phyloP scores from a whole-genome alignment of 2,329 filamentous ascomycete species.

The Albifimbria verrucaria region DNA sequence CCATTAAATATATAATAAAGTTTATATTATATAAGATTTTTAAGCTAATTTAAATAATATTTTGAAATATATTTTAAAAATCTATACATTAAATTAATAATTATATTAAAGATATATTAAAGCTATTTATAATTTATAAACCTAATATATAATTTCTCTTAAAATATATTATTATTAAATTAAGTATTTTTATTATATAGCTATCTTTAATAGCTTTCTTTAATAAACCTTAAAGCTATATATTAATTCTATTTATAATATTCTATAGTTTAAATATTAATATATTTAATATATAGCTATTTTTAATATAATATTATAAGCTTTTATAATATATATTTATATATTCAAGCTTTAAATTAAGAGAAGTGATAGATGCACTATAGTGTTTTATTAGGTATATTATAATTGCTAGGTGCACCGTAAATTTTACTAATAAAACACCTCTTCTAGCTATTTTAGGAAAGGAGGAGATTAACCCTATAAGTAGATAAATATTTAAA shows the following conservation, averaged over 20 bases:
- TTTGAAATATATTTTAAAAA: not conserved
- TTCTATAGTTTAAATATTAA: not conserved
- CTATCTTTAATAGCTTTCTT: not conserved
- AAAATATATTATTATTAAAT: not conserved
- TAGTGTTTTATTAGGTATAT: conserved; percentile 5
- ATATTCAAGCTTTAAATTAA: too few species aligned
- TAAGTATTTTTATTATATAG: not conserved
- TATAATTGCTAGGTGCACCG: too few species aligned
- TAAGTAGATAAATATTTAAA: too few species aligned
- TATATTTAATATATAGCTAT: not conserved
- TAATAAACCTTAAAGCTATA: too few species aligned
- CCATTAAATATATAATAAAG: too few species aligned
- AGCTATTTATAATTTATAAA: not conserved
- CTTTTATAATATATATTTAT: too few species aligned
- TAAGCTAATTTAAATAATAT: not conserved
- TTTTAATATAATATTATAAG: conserved; percentile 3
- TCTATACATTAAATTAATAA: not conserved
- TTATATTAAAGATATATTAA: too few species aligned
- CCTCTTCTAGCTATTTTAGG: too few species aligned
- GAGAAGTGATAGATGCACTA: too few species aligned
- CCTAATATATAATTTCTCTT: not conserved
- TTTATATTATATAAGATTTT: not conserved
- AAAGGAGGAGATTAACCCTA: too few species aligned
- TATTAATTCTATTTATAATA: too few species aligned
- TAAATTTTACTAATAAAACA: conserved; percentile 1